A percentile compares a stretch with the other conserved stretches of the same genome.
Conservation (phyloP, 2,329 filamentous ascomycete species). For the Sporothrix pallida region DNA sequence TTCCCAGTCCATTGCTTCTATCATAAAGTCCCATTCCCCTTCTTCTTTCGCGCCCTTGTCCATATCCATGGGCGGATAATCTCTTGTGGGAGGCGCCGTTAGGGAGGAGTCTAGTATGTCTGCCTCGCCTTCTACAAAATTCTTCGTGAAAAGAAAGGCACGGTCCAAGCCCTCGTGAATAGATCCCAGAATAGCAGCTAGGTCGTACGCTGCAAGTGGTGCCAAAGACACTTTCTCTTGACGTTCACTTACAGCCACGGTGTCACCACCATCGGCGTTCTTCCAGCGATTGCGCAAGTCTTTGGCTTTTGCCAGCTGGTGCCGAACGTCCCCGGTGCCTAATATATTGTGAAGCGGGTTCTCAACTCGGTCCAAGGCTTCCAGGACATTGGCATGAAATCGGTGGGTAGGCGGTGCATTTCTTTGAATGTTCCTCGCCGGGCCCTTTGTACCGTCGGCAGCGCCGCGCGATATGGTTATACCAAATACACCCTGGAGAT, state of each 20-base stretch:
- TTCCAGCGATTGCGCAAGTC: conserved; percentile 77
- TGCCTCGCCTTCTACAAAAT: conserved; percentile 45
- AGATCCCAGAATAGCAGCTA: conserved; percentile 62
- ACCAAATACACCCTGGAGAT: conserved; percentile 68
- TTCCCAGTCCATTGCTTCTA: conserved; percentile 54
- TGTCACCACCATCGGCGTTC: conserved; percentile 58
- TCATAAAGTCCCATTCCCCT: conserved; percentile 62
- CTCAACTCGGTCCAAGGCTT: conserved; percentile 60
- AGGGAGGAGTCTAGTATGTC: not conserved
- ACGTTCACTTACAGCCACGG: not conserved
- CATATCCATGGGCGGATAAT: conserved; percentile 34
- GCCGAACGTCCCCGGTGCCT: conserved; percentile 59
- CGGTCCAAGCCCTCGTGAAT: conserved; percentile 65
- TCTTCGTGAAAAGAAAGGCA: conserved; percentile 59
- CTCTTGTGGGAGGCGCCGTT: not conserved
- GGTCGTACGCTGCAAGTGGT: conserved; percentile 64
- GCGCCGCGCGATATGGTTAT: conserved; percentile 54
- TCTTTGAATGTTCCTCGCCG: not conserved
- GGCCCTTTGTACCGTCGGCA: conserved; percentile 29
- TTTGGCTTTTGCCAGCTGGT: conserved; percentile 69
- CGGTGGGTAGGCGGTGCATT: conserved; percentile 41
- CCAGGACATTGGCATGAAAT: conserved; percentile 74
- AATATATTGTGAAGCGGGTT: conserved; percentile 64
- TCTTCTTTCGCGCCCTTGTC: conserved; percentile 43
- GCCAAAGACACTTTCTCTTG: conserved; percentile 39